Evolutionary conservation across 2,329 filamentous ascomycete species (phyloP).

Genomic region (Juglanconis sp.): DNA sequence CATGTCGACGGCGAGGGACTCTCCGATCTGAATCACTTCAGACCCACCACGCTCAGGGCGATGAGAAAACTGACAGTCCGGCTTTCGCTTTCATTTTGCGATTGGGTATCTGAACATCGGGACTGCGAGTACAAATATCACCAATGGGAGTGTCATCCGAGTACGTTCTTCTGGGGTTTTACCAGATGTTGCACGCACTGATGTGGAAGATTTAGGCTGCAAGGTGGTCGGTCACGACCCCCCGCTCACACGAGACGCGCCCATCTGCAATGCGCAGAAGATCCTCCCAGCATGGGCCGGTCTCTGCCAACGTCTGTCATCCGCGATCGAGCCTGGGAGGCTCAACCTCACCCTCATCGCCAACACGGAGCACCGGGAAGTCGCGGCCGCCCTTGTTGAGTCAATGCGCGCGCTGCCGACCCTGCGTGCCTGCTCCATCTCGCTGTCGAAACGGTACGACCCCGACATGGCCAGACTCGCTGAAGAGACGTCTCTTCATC

Average conservation of each 20-base stretch:
- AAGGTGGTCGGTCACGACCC: not conserved
- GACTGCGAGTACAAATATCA: too few relatives aligned
- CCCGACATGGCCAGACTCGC: not conserved
- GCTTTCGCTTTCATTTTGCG: not conserved
- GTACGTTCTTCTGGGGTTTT: too few relatives aligned
- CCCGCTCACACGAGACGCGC: not conserved
- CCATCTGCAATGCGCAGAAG: not conserved
- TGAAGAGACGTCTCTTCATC: not conserved
- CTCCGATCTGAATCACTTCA: not conserved
- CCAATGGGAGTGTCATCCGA: too few relatives aligned
- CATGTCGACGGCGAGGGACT: not conserved
- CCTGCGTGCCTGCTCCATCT: not conserved
- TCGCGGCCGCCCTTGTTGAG: not conserved
- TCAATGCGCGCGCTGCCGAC: not conserved
- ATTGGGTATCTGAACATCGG: not conserved
- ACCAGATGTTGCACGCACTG: not conserved
- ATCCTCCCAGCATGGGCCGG: not conserved
- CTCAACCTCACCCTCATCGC: not conserved
- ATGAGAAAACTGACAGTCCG: not conserved
- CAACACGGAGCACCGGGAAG: not conserved
- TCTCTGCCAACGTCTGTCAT: not conserved
- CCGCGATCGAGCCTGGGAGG: not conserved
- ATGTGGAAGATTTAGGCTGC: not conserved
- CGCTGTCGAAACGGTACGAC: not conserved
- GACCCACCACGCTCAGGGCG: not conserved